phyloP scores from a whole-genome alignment of 164 flowering plant genomes.

The Magnolia sinica region DNA sequence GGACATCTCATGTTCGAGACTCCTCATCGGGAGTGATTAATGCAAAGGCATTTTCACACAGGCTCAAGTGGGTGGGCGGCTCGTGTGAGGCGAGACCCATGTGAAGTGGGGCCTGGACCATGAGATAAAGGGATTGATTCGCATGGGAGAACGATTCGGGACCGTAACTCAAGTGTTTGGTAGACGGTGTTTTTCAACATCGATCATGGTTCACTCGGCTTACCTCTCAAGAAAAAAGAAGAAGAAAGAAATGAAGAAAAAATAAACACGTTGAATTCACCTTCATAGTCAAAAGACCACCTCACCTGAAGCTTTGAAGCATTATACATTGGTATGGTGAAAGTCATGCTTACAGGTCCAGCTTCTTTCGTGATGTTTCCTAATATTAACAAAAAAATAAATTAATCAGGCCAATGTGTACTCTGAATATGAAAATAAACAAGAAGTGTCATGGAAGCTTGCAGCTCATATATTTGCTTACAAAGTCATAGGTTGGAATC shows the following conservation, averaged over 20 bases:
- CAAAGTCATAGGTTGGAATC: neutral
- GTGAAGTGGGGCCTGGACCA: no score
- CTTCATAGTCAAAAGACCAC: neutral
- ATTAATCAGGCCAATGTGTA: neutral
- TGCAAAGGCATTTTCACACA: no score
- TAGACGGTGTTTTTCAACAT: no score
- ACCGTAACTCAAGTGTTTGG: no score
- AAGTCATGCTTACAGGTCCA: slow-evolving; percentile 91
- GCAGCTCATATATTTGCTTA: neutral
- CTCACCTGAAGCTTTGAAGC: slow-evolving; percentile 84
- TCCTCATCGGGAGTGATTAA: no score
- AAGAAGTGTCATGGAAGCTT: neutral
- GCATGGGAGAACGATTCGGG: no score
- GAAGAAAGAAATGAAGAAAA: neutral
- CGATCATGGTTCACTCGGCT: no score
- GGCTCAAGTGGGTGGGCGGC: no score
- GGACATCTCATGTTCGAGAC: no score
- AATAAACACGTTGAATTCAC: neutral
- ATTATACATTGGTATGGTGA: slow-evolving; percentile 88
- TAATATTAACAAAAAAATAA: slow-evolving; percentile 20
- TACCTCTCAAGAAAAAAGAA: neutral
- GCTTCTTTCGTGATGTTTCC: slow-evolving; percentile 81
- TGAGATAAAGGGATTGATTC: no score
- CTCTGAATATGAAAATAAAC: neutral
- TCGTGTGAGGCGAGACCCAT: no score